Base-by-base conservation (phyloP, 352 stramenopile genomes). In the Poterioochromonas sp. region DNA sequence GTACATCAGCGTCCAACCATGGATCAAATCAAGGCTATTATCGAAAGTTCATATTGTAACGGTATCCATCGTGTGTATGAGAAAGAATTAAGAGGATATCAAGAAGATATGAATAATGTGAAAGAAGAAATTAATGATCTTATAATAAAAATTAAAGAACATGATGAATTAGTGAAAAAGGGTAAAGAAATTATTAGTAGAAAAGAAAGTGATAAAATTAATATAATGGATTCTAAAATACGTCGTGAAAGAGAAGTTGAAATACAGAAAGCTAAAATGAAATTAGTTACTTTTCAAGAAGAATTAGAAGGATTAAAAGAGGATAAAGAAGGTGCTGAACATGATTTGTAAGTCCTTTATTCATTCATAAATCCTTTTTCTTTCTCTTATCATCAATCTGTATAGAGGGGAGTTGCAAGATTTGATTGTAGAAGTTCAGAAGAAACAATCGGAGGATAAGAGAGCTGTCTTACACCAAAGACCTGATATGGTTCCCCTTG, bases 261-360 rank as follows among this genome's bases (percentile, higher is more conserved):
- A 47, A 44, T 71, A 47, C 1, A 44, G 39, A 41, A 44, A 44
- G 15, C 32, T 43, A 41, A 29, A 47, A 20, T 32, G 3, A 71
- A 71, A n/a, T 29, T 71, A 47, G 2, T 71, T 3, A 29, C 2
- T 26, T 40, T 44, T 47, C 3, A 71, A 43, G 15, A 22, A 47
- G 62, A 71, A 29, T 47, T 71, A 22, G 32, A 44, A 44, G 62
- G 62, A 26, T 29, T 71, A 44, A 1, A 71, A 44, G 62, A 44
- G 11, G 62, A 71, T 47, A 12, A 15, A 71, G 18, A 71, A 43
- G 62, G 62, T 3, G 62, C 62, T 29, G 62, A 71, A 47, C 1
- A 11, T 32, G 62, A 71, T 71, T 71, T 71, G 62, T 71, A 44
- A 71, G 62, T 43, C 47, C 15, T 15, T 26, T 26, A 58, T 26